These are phyloP conservation scores for Podochytrium sp. DNA, from an alignment of 192 early-diverging fungal species.

Conservation along the genomic window DNA sequence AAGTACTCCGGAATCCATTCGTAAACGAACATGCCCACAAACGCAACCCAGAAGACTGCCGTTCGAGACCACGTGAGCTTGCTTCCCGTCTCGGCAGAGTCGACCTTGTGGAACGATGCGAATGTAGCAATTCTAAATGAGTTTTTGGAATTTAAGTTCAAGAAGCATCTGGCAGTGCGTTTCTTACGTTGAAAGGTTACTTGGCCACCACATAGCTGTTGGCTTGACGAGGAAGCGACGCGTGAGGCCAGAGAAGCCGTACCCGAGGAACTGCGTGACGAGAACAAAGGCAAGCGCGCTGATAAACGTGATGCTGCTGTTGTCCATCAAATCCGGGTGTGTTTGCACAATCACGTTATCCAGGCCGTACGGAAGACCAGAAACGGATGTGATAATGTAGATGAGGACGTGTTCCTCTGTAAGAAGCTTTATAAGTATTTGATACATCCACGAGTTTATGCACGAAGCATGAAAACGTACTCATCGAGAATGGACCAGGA, in stretches of 20 bases:
- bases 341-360: constrained; percentile 41
- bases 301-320: constrained; percentile 29
- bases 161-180: not conserved
- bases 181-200: constrained; percentile 40
- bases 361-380: constrained; percentile 50
- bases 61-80: not conserved
- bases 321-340: not conserved
- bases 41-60: constrained; percentile 15
- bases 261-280: constrained; percentile 57
- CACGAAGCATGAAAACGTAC: constrained; percentile 74
- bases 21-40: constrained; percentile 20
- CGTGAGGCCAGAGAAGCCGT: constrained; percentile 53
- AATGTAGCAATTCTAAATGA: constrained; percentile 54
- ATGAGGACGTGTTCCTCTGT: not conserved
- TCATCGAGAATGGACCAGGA: constrained; percentile 82
- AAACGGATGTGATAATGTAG: not conserved
- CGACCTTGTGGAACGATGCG: constrained; percentile 13
- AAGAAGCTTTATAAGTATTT: not conserved
- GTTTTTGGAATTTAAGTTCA: too few species aligned
- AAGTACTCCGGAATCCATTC: constrained; percentile 16
- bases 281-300: constrained; percentile 53
- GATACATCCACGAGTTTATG: not conserved
- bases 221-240: constrained; percentile 84
- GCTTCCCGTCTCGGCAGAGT: not conserved
- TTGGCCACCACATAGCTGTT: constrained; percentile 85